Base-by-base conservation (phyloP, 768 basidiomycete species). In the Macrolepiota dolichaula region DNA sequence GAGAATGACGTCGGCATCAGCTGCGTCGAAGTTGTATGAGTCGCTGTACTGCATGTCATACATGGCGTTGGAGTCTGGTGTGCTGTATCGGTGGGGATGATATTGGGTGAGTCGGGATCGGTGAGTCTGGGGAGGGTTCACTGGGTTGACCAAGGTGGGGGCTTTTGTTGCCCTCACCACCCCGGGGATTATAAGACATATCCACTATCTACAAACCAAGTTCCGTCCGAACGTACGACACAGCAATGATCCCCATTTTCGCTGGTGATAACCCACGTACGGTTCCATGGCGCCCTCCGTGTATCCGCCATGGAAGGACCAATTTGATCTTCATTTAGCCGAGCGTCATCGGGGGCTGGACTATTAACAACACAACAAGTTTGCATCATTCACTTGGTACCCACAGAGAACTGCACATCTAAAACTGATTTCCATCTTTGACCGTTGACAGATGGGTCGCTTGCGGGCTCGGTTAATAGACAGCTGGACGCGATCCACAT, bases 1-100 rank as follows among this genome's bases (percentile, higher is more conserved):
- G 59, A 88, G 74, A 61, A 82, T 67, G 62, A 83, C 62, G 68
- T 88, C 87, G 10, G 85, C 81, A 62, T 84, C 81, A 32, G 72
- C 67, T 51, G 77, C 57, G 54, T 59, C 59, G 29, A 66, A 66
- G 38, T 66, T 42, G 15, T 61, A 61, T 3, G 32, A 1, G 12
- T 55, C 52, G 52, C 27, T 17, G 22, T 27, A 55, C 29, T 17
- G 42, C 27, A 27, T 40, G 32, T 5, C 22, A 19, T n/a, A 4
- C 52, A 53, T 50, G 11, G 36, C 17, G 47, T 17, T 13, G n/a
- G 15, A 40, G 46, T 29, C 25, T 15, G n/a, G 47, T 15, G 7
- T 47, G n/a, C n/a, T 22, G 44, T 10, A 32, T 57, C 7, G 46
- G 19, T 17, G 27, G n/a, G 35, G 36, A 36, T 44, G 24, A 38